Conservation (phyloP, 2,329 filamentous ascomycete species). For the Delphinella strobiligena region DNA sequence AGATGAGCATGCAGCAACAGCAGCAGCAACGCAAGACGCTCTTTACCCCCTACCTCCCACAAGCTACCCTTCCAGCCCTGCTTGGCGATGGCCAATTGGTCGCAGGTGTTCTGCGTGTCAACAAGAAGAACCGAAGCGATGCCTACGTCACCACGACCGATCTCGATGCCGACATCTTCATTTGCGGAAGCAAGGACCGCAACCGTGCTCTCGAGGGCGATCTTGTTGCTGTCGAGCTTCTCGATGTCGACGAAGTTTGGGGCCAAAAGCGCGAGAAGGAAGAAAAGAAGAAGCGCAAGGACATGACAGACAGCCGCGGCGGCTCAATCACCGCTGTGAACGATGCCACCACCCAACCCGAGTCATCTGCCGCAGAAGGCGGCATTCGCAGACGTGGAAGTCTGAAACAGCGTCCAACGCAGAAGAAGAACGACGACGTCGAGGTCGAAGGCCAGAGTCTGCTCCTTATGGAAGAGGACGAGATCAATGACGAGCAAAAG, state of each 20-base stretch:
- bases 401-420: slow-evolving; percentile 88
- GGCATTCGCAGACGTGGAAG: slow-evolving; percentile 87
- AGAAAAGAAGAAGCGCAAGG: slow-evolving; percentile 99
- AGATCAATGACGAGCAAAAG: slow-evolving; percentile 97
- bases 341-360: slow-evolving; percentile 43
- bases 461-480: slow-evolving; percentile 92
- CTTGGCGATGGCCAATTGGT: slow-evolving; percentile 88
- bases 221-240: slow-evolving; percentile 84
- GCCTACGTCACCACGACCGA: slow-evolving; percentile 94
- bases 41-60: slow-evolving; percentile 94
- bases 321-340: slow-evolving; percentile 58
- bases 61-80: slow-evolving; percentile 83
- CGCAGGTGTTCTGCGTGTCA: slow-evolving; percentile 89
- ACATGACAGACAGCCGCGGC: slow-evolving; percentile 84
- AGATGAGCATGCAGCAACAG: slow-evolving; percentile 58
- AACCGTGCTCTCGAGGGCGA: slow-evolving; percentile 95
- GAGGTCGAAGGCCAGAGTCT: slow-evolving; percentile 97
- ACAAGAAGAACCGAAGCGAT: slow-evolving; percentile 99
- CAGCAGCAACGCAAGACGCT: slow-evolving; percentile 95
- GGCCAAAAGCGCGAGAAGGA: slow-evolving; percentile 98
- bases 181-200: slow-evolving; percentile 96
- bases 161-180: slow-evolving; percentile 96
- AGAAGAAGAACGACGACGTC: slow-evolving; percentile 99
- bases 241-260: slow-evolving; percentile 98
- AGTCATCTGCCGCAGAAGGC: slow-evolving; percentile 59